Percentiles rank a stretch among this genome's conserved stretches.
These are phyloP conservation scores for Saccharomyces kudriavzevii DNA, from an alignment of 805 yeast genomes.

Conservation along the genomic window DNA sequence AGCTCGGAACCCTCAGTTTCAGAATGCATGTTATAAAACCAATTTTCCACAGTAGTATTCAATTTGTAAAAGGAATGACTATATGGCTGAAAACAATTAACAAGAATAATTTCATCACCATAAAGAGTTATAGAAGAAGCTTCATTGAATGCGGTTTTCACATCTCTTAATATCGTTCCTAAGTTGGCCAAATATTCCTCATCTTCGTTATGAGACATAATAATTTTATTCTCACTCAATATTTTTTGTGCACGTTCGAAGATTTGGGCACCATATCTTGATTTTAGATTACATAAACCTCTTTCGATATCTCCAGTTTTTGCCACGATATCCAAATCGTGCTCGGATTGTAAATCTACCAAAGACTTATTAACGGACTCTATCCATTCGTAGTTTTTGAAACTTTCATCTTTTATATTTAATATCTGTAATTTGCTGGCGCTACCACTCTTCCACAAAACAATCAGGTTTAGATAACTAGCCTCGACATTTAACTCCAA, in stretches of 20 bases:
- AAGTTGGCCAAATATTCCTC: constrained; percentile 59
- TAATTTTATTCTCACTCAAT: constrained; percentile 18
- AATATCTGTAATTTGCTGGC: constrained; percentile 39
- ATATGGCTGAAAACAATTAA: constrained; percentile 28
- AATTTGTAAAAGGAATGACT: constrained; percentile 25
- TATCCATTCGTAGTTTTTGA: constrained; percentile 20
- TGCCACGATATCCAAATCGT: constrained; percentile 40
- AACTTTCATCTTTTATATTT: constrained; percentile 22
- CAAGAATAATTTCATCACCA: constrained; percentile 24
- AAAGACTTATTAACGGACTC: constrained; percentile 22
- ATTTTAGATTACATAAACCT: constrained; percentile 40
- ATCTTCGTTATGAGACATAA: constrained; percentile 28
- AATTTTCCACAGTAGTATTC: constrained; percentile 24
- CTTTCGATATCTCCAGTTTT: constrained; percentile 34
- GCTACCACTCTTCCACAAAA: constrained; percentile 59
- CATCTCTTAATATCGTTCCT: constrained; percentile 64
- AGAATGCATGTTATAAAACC: constrained; percentile 18
- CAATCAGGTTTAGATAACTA: constrained; percentile 31
- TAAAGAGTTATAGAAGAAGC: constrained; percentile 44
- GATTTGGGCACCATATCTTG: constrained; percentile 46
- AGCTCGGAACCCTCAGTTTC: constrained; percentile 21
- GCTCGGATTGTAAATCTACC: constrained; percentile 32
- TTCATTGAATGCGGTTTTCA: constrained; percentile 53
- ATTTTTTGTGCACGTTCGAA: constrained; percentile 39
- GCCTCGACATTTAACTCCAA: constrained; percentile 13